Evolutionary conservation across 345 rosid genomes (phyloP), one percentile per base, ranked within the genome.

Genomic region (Conringia planisiliqua): DNA sequence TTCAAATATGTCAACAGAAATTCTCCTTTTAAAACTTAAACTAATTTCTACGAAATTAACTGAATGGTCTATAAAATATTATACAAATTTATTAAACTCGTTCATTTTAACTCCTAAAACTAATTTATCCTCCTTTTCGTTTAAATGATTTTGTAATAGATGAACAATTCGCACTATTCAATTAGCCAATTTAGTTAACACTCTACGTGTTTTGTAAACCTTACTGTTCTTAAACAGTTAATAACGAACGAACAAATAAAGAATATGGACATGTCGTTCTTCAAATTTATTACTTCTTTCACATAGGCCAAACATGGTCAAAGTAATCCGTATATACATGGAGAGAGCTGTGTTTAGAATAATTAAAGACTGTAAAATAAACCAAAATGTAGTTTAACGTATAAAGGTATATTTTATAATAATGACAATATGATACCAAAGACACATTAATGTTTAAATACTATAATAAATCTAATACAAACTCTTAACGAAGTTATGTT

Each of bases 151-250:
- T 6, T 0, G 51, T 46, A 46, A 16, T 46, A 40, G 18, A 6
- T 39, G 50, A 29, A 46, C 43, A 46, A 46, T 50, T 17, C 26
- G 18, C 6, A 32, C 27, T 46, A 54, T 24, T 38, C 47, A 55
- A 4, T 30, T 33, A 64, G 42, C n/a, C 38, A 46, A 16, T 35
- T 46, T 11, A 8, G 17, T 44, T 24, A 44, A 56, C 9, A 65
- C 9, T 10, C 27, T 20, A 24, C 20, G 13, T 20, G 36, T 36
- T 64, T 55, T 52, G 17, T 38, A 63, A 72, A 17, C 3, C 11
- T 33, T 3, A 46, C 62, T 68, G 68, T 75, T 57, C 79, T 39
- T 68, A 33, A 75, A 75, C 79, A 75, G 69, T 68, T 40, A 42
- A 60, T 32, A 75, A 60, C 69, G 59, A 59, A 75, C 79, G 63